phyloP scores from a whole-genome alignment of 2,329 filamentous ascomycete species.

The Colletotrichum acutatum region DNA sequence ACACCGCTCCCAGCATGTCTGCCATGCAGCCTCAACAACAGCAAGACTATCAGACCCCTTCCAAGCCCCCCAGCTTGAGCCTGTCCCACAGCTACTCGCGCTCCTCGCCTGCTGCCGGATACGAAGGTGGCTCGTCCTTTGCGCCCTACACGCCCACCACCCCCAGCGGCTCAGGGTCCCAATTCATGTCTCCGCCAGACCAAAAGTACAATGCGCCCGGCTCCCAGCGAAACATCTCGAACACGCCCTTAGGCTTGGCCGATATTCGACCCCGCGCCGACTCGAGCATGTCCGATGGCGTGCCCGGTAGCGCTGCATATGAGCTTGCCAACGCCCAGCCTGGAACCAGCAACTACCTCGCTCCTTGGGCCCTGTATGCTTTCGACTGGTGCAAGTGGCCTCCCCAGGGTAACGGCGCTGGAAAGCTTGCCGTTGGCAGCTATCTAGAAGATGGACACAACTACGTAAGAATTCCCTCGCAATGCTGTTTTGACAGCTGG shows the following conservation, averaged over 20 bases:
- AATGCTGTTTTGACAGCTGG: not conserved
- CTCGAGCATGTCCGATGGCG: constrained; percentile 79
- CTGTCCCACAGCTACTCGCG: constrained; percentile 82
- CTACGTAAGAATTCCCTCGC: constrained; percentile 71
- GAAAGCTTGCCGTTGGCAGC: constrained; percentile 94
- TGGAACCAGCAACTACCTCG: constrained; percentile 90
- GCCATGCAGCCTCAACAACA: constrained; percentile 56
- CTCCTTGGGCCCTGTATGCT: constrained; percentile 95
- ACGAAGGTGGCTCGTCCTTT: constrained; percentile 63
- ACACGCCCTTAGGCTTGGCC: constrained; percentile 89
- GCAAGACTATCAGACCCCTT: constrained; percentile 70
- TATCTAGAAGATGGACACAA: constrained; percentile 99
- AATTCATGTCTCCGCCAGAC: constrained; percentile 36
- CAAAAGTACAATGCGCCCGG: constrained; percentile 67
- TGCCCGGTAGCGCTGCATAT: constrained; percentile 70
- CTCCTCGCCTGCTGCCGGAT: constrained; percentile 78
- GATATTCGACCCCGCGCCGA: constrained; percentile 92
- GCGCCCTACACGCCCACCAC: constrained; percentile 71
- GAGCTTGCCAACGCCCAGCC: constrained; percentile 73
- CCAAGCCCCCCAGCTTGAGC: constrained; percentile 73
- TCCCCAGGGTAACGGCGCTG: constrained; percentile 80
- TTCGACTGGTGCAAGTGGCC: constrained; percentile 99
- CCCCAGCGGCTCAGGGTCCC: constrained; percentile 58
- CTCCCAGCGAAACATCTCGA: constrained; percentile 74
- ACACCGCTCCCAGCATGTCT: constrained; percentile 58